Evolutionary conservation across 2,329 filamentous ascomycete species (phyloP).

Genomic region (Sporothrix mexicana): DNA sequence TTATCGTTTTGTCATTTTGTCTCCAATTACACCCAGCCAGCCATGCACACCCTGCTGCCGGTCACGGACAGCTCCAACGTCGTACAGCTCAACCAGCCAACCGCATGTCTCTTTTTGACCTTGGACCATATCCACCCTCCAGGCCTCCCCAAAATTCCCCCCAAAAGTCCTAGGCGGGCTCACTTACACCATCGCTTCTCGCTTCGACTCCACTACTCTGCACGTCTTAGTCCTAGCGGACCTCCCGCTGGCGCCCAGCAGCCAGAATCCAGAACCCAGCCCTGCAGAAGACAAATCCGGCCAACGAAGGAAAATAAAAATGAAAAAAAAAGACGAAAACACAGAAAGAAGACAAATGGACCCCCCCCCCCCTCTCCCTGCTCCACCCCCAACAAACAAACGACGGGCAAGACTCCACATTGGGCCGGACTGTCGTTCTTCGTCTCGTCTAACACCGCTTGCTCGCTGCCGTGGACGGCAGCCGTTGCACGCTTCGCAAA

Average conservation of each 20-base stretch:
- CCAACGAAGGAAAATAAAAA: not conserved
- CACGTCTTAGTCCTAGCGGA: not conserved
- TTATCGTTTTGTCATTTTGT: not conserved
- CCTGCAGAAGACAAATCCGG: not conserved
- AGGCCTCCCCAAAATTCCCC: not conserved
- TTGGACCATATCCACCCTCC: slow-evolving; percentile 11
- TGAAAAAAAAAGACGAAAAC: not conserved
- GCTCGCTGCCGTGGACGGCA: slow-evolving; percentile 14
- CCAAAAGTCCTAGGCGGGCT: not conserved
- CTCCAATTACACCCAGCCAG: not conserved
- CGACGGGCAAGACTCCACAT: not conserved
- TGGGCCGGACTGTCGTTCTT: not conserved
- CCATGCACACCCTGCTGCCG: not conserved
- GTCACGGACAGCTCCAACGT: slow-evolving; percentile 11
- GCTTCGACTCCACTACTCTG: slow-evolving; percentile 21
- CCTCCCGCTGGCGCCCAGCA: not conserved
- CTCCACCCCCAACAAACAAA: not conserved
- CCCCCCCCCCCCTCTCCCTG: not conserved
- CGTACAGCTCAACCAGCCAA: not conserved
- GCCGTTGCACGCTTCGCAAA: slow-evolving; percentile 20
- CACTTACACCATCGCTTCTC: slow-evolving; percentile 14
- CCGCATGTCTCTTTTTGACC: not conserved
- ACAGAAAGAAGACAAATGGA: not conserved
- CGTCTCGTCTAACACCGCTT: slow-evolving; percentile 3
- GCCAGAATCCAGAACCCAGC: not conserved